These are phyloP conservation scores for Ceratocystis albifundus DNA, from an alignment of 2,329 filamentous ascomycete species.

Conservation along the genomic window DNA sequence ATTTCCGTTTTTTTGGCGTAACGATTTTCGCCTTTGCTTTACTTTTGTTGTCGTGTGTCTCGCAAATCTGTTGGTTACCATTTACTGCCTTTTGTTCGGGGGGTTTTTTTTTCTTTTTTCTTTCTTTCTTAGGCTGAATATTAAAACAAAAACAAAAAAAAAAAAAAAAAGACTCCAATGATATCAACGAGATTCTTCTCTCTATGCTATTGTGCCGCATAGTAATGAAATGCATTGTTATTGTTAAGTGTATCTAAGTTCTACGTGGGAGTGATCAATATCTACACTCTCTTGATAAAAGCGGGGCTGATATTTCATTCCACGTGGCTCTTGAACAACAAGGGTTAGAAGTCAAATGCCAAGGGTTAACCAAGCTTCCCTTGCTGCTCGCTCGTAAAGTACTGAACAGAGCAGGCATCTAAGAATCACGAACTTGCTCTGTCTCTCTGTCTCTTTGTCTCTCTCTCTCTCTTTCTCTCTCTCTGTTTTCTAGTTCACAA, in stretches of 20 bases:
- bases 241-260: too few species aligned
- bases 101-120: too few species aligned
- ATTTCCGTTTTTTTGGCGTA: not conserved
- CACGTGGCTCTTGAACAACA: not conserved
- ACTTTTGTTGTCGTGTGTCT: not conserved
- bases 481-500: not conserved
- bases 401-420: not conserved
- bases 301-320: not conserved
- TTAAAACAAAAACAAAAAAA: too few species aligned
- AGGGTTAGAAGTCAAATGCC: not conserved
- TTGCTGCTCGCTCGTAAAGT: not conserved
- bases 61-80: slow-evolving; percentile 2
- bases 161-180: too few species aligned
- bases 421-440: not conserved
- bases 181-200: not conserved
- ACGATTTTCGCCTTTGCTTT: slow-evolving; percentile 1
- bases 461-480: too few species aligned
- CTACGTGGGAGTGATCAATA: too few species aligned
- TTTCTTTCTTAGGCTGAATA: not conserved
- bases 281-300: not conserved
- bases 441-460: too few species aligned
- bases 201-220: too few species aligned
- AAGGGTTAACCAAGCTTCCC: not conserved
- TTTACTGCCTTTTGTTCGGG: slow-evolving; percentile 1
- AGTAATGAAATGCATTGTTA: too few species aligned